Evolutionary conservation across 768 basidiomycete genomes (phyloP).

Genomic region (Phanerochaete carnosa): DNA sequence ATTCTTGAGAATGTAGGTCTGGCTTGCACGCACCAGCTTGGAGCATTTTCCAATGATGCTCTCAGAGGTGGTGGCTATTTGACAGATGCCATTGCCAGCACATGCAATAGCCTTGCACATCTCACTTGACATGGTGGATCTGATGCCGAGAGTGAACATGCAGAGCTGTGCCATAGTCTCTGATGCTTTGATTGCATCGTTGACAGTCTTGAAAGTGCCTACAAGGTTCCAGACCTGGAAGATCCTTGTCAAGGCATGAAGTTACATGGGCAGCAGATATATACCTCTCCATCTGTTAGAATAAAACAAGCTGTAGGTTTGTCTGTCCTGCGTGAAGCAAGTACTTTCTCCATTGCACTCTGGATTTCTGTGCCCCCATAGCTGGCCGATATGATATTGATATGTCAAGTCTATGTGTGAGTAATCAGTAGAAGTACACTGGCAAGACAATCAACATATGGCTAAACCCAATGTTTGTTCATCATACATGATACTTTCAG

Average conservation of each 20-base stretch:
- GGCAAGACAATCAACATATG: slow-evolving; percentile 20
- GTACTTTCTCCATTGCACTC: slow-evolving; percentile 36
- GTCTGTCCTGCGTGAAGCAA: slow-evolving; percentile 29
- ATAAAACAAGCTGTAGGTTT: slow-evolving; percentile 51
- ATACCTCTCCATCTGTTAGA: slow-evolving; percentile 55
- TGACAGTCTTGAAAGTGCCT: slow-evolving; percentile 17
- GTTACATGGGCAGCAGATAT: slow-evolving; percentile 2
- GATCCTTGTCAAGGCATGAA: neutral
- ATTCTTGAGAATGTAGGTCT: slow-evolving; percentile 41
- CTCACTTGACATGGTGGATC: slow-evolving; percentile 43
- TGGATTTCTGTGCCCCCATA: slow-evolving; percentile 51
- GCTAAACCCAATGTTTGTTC: slow-evolving; percentile 31
- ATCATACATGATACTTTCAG: slow-evolving; percentile 29
- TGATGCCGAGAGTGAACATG: slow-evolving; percentile 60
- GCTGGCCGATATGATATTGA: slow-evolving; percentile 38
- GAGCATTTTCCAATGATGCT: slow-evolving; percentile 47
- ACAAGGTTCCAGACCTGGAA: slow-evolving; percentile 17
- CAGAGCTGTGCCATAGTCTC: slow-evolving; percentile 34
- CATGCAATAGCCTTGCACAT: slow-evolving; percentile 53
- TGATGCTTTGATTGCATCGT: slow-evolving; percentile 32
- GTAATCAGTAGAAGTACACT: slow-evolving; percentile 27
- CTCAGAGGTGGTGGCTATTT: slow-evolving; percentile 44
- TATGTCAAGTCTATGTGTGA: slow-evolving; percentile 20
- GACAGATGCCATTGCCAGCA: slow-evolving; percentile 47
- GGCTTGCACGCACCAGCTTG: slow-evolving; percentile 47